Conservation (phyloP, 2,329 filamentous ascomycete species). For the Plenodomus biglobosus region DNA sequence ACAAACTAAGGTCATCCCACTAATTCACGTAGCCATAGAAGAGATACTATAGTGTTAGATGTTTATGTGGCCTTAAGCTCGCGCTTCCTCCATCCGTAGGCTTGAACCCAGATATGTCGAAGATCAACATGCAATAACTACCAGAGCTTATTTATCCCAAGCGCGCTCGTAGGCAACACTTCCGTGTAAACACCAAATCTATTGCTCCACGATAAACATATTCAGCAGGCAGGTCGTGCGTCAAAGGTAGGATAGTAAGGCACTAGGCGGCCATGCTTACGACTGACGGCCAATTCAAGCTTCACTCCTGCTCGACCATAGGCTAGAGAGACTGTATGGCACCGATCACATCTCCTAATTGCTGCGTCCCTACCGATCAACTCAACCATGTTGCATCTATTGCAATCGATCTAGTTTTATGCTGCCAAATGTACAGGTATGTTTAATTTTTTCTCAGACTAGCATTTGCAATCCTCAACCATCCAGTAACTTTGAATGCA, state of each 20-base stretch:
- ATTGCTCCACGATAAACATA: conserved; percentile 6
- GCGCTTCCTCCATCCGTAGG: background rate
- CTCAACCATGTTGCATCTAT: conserved; percentile 10
- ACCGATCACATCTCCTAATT: conserved; percentile 5
- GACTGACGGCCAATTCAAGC: conserved; percentile 2
- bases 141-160: background rate
- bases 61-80: conserved; percentile 1
- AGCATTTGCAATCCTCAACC: conserved; percentile 1
- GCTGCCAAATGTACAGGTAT: conserved; percentile 9
- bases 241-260: conserved; percentile 9
- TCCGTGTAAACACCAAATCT: conserved; percentile 7
- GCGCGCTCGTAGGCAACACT: conserved; percentile 1
- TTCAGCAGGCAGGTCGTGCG: conserved; percentile 5
- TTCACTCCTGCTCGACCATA: conserved; percentile 7
- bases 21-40: too few species aligned
- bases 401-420: conserved; percentile 4
- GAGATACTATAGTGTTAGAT: background rate
- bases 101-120: background rate
- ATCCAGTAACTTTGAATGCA: conserved; percentile 6
- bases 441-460: background rate
- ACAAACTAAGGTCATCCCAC: too few species aligned
- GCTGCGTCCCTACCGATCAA: conserved; percentile 6
- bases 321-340: conserved; percentile 5
- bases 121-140: conserved; percentile 4
- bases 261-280: background rate